phyloP scores from a whole-genome alignment of 2,329 filamentous ascomycete species.

The Diplodia sapinea region DNA sequence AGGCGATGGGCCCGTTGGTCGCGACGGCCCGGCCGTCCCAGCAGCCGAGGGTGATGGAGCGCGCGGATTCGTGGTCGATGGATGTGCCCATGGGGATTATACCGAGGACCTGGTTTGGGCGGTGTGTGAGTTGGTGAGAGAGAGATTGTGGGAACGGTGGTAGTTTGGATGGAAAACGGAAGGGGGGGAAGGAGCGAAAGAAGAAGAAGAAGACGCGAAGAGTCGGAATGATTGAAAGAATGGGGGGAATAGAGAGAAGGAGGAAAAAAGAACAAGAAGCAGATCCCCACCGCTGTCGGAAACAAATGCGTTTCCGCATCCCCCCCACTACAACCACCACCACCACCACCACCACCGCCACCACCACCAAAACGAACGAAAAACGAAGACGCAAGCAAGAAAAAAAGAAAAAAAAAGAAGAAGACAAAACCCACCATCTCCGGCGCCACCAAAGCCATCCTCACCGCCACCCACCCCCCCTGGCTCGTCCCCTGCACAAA shows the following conservation, averaged over 20 bases:
- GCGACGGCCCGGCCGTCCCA: slow-evolving; percentile 51
- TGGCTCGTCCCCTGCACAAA: slow-evolving; percentile 60
- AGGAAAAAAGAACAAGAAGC: no score
- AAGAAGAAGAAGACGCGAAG: no score
- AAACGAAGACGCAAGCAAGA: no score
- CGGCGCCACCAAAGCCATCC: slow-evolving; percentile 60
- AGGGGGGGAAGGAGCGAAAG: no score
- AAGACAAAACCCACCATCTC: slow-evolving; percentile 48
- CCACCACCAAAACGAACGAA: no score
- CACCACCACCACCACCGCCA: no score
- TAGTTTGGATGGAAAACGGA: no score
- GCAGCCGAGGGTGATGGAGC: slow-evolving; percentile 53
- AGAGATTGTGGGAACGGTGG: no score
- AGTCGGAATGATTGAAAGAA: no score
- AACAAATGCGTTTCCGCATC: background rate
- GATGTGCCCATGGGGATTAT: slow-evolving; percentile 60
- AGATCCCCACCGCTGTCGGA: background rate
- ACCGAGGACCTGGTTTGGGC: slow-evolving; percentile 51
- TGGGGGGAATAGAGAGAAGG: no score
- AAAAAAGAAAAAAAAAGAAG: background rate
- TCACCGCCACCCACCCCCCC: slow-evolving; percentile 59
- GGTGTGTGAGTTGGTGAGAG: background rate
- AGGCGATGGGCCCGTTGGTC: slow-evolving; percentile 39
- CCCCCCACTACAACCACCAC: no score
- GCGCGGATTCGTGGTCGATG: slow-evolving; percentile 56